Percentiles rank a stretch among this genome's conserved stretches.
These are phyloP conservation scores for Diplogelasinospora grovesii DNA, from an alignment of 495 filamentous ascomycete species.

Conservation along the genomic window DNA sequence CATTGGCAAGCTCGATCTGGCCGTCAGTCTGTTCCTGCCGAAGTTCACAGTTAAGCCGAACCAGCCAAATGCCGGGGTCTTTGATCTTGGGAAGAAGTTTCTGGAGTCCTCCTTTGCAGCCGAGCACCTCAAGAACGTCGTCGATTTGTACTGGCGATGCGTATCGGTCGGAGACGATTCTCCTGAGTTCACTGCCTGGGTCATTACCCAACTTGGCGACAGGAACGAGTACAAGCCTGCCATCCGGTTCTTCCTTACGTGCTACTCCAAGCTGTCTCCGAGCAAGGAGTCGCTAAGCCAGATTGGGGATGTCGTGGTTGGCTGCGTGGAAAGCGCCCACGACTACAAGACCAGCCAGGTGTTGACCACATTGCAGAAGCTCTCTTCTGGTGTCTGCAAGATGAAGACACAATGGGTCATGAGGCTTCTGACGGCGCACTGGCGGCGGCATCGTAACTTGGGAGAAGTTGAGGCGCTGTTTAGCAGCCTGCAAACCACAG, in stretches of 20 bases:
- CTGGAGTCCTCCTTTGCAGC: conserved; percentile 18
- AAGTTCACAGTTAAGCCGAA: conserved; percentile 22
- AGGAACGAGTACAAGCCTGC: conserved; percentile 23
- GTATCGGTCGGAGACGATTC: conserved; percentile 6
- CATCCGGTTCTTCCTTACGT: conserved; percentile 17
- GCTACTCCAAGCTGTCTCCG: conserved; percentile 24
- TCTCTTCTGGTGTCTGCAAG: conserved; percentile 8
- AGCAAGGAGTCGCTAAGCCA: conserved; percentile 8
- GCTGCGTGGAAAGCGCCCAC: conserved; percentile 21
- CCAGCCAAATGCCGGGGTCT: conserved; percentile 6
- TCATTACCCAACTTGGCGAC: conserved; percentile 22
- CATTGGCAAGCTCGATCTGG: conserved; percentile 15
- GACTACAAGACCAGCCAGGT: conserved; percentile 19
- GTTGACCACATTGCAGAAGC: conserved; percentile 19
- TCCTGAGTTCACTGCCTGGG: conserved; percentile 17
- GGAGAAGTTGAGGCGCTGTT: conserved; percentile 21
- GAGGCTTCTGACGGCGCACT: conserved; percentile 24
- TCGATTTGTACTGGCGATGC: conserved; percentile 27
- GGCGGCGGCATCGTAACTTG: conserved; percentile 18
- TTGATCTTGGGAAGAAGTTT: conserved; percentile 25
- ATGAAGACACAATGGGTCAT: conserved; percentile 29
- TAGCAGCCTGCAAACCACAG: conserved; percentile 10
- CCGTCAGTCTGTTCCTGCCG: conserved; percentile 29
- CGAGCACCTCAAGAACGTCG: conserved; percentile 10
- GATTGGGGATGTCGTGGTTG: conserved; percentile 22